Conservation (phyloP, 257 asterid genomes). For the Nicotiana knightiana region DNA sequence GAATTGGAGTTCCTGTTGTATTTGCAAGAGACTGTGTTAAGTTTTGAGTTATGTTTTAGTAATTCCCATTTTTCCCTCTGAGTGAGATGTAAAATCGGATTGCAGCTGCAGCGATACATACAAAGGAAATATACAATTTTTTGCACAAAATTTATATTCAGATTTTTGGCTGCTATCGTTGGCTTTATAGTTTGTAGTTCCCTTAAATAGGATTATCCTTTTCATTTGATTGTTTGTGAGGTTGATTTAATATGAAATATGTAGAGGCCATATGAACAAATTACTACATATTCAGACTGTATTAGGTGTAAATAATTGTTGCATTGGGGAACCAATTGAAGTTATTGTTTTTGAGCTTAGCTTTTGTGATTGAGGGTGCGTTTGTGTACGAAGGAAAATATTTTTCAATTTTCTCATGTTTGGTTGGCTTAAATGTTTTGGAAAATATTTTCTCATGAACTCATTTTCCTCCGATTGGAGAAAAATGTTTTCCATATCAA, state of each 20-base stretch:
- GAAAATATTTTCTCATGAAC: too few species aligned
- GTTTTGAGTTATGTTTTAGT: constrained; percentile 11
- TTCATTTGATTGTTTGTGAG: not conserved
- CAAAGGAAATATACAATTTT: constrained; percentile 5
- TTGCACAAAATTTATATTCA: not conserved
- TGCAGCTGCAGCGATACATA: constrained; percentile 16
- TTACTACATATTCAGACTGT: not conserved
- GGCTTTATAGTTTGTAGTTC: not conserved
- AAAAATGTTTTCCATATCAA: too few species aligned
- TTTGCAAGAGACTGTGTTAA: constrained; percentile 6
- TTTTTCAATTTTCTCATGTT: too few species aligned
- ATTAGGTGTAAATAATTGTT: not conserved
- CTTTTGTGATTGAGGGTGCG: not conserved
- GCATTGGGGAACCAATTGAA: not conserved
- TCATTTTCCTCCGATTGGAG: too few species aligned
- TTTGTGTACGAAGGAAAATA: too few species aligned
- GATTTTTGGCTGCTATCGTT: not conserved
- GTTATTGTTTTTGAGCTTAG: not conserved
- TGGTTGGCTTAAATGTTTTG: too few species aligned
- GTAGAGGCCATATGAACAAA: not conserved
- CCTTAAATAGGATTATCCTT: not conserved
- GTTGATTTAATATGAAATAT: not conserved
- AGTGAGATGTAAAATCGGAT: constrained; percentile 18
- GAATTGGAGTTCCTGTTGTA: constrained; percentile 10
- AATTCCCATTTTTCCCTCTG: not conserved